A percentile compares a stretch with the other conserved stretches of the same genome.
Conservation (phyloP, 805 yeast genomes). For the Candida tallmaniae region DNA sequence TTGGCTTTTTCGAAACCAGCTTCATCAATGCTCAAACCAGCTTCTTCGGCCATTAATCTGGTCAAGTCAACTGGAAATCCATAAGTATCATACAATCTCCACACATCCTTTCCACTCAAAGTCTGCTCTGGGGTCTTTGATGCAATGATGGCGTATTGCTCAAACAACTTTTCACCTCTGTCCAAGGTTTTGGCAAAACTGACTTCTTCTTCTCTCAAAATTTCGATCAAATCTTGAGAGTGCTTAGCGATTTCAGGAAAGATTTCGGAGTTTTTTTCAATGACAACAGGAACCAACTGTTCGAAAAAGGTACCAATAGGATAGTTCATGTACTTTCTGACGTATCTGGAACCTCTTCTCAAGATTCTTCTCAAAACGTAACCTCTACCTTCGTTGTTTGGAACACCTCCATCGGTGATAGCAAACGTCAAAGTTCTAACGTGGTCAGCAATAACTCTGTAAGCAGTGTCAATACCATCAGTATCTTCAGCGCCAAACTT, state of each 20-base stretch:
- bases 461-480: constrained; percentile 97
- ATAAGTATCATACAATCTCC: constrained; percentile 97
- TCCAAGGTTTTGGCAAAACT: constrained; percentile 94
- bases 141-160: constrained; percentile 85
- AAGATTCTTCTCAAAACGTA: constrained; percentile 94
- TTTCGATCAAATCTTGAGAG: constrained; percentile 75
- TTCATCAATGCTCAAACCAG: constrained; percentile 88
- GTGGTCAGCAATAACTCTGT: constrained; percentile 97
- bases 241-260: constrained; percentile 88
- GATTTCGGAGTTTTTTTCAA: constrained; percentile 77
- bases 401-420: constrained; percentile 97
- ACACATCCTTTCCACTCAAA: constrained; percentile 89
- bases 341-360: constrained; percentile 97
- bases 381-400: constrained; percentile 99
- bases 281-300: constrained; percentile 85
- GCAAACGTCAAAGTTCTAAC: constrained; percentile 97
- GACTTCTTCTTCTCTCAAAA: constrained; percentile 92
- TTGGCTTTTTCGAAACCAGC: constrained; percentile 89
- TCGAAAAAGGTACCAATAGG: constrained; percentile 95
- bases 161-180: constrained; percentile 95
- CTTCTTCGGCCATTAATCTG: constrained; percentile 97
- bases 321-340: constrained; percentile 90
- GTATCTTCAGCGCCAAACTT: constrained; percentile 87
- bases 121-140: constrained; percentile 68
- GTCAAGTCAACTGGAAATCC: constrained; percentile 99